Evolutionary conservation across 208 protist species (phyloP), one percentile per base, ranked within the genome.

Genomic region (Trypanosoma cruzi): DNA sequence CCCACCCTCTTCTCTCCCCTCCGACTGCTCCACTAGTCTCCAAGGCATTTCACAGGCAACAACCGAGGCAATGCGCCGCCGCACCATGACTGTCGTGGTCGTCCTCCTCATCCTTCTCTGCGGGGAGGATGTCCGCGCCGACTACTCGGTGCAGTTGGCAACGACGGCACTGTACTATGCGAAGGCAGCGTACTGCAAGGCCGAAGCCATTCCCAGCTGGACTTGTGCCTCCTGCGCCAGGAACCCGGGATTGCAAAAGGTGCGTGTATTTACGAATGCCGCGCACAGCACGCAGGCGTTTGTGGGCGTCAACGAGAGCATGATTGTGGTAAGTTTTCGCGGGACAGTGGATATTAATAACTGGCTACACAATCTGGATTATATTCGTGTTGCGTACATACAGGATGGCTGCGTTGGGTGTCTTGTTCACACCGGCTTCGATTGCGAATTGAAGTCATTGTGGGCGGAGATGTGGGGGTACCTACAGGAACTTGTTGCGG

Each of bases 321-420:
- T 44, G 1, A 82, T 94, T 54, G 72, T 94, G 2, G 63, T 81
- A 29, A 77, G 74, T 50, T 94, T 90, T 63, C 83, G 89, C 46
- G 89, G 89, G 34, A 77, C 83, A 14, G 18, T 4, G 24, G 88
- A 90, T 64, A 64, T 82, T 7, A 49, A 24, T 4, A 94, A 94
- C 73, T 94, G 89, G 86, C 73, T 94, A 16, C 10, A 75, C 7
- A 66, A 94, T 48, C 50, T 94, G 2, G 67, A 73, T 22, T 90
- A 86, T 60, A 70, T 53, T 64, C 36, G 64, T 10, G 77, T 54
- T 56, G 42, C 55, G 42, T 90, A 90, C 68, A 70, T 81, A 10
- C 46, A 73, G 53, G 31, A 53, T 4, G 48, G 18, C 4, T 83
- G 78, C 14, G 56, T 22, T 1, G 50, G 61, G 14, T 90, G 86